Percentiles rank a stretch among this genome's conserved stretches.
phyloP scores from a whole-genome alignment of 2,329 filamentous ascomycete genomes.

The Chrysoporthe cubensis region DNA sequence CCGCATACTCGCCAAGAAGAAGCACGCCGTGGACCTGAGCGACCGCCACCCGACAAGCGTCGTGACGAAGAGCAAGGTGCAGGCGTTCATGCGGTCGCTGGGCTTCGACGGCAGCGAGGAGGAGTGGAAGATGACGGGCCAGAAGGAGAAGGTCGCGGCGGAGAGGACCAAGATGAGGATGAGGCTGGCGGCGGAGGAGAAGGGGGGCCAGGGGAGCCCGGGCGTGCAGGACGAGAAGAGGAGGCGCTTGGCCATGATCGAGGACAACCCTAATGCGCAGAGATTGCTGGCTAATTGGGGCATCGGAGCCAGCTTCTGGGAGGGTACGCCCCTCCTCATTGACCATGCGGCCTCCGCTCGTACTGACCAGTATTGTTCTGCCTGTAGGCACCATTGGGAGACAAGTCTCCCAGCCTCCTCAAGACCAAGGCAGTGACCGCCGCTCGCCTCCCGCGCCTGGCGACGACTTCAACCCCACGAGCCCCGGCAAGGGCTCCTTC shows the following conservation, averaged over 20 bases:
- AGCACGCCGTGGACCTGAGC: constrained; percentile 21
- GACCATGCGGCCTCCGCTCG: not conserved
- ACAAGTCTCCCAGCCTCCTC: not conserved
- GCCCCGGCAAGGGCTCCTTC: not conserved
- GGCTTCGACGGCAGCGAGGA: constrained; percentile 19
- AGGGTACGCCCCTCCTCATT: constrained; percentile 11
- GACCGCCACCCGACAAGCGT: not conserved
- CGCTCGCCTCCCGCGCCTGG: not conserved
- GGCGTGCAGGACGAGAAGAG: constrained; percentile 8
- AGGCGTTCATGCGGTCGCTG: constrained; percentile 25
- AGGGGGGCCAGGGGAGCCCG: constrained; percentile 5
- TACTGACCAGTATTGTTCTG: not conserved
- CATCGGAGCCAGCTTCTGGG: constrained; percentile 25
- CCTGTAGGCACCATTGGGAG: not conserved
- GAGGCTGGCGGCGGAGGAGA: constrained; percentile 10
- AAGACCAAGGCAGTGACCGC: not conserved
- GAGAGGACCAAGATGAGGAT: constrained; percentile 14
- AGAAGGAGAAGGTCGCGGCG: not conserved
- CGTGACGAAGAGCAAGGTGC: constrained; percentile 18
- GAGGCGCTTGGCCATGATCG: constrained; percentile 14
- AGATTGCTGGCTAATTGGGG: constrained; percentile 22
- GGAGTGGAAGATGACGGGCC: constrained; percentile 12
- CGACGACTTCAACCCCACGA: not conserved
- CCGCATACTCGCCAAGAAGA: constrained; percentile 25
- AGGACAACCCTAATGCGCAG: constrained; percentile 9